Base-by-base conservation (phyloP, 495 filamentous ascomycete genomes). In the Aspergillus funiculosus region DNA sequence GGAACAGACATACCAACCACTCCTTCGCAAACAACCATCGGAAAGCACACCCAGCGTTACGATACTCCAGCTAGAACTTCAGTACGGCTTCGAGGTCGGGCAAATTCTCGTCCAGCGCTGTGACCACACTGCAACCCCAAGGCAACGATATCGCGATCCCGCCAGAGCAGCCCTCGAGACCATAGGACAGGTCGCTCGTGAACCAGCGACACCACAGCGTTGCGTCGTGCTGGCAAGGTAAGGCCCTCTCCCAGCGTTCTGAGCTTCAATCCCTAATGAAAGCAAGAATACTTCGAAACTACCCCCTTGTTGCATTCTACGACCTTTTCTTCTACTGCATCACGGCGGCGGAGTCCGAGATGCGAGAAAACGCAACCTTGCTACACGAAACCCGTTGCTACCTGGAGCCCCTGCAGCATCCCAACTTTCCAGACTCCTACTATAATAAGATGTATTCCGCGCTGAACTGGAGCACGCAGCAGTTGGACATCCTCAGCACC, bases 271-370 rank as follows among this genome's bases (percentile, higher is more conserved):
- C 10, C 6, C 6, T 13, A 24, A 15, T 11, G 6, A 1, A 11
- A 1, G 13, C 27, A 5, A 17, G 39, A 2, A 29, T 13, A 13
- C 28, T 43, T 19, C 40, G 30, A 6, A 22, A 34, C 18, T 43
- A 32, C 40, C 40, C 40, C 27, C 15, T 43, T 14, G 13, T 43
- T 18, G 15, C 40, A 5, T 43, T 43, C 17, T 28, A 43, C 40
- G 40, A 43, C 10, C 40, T 43, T 5, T 43, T 43, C 19, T 4
- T 32, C 39, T 24, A 31, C 27, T 14, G 7, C 0, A 15, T 31
- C 13, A 31, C 6, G 1, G 10, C 40, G 10, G n/a, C 21, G 1
- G 18, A 30, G 14, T 6, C 11, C 27, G 28, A 20, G 13, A 5
- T 32, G 0, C 10, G 7, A 2, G n/a, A 21, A 13, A 14, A 31